Base-by-base conservation (phyloP, 1,284 basidiomycete genomes). In the Moesziomyces globuligerus region DNA sequence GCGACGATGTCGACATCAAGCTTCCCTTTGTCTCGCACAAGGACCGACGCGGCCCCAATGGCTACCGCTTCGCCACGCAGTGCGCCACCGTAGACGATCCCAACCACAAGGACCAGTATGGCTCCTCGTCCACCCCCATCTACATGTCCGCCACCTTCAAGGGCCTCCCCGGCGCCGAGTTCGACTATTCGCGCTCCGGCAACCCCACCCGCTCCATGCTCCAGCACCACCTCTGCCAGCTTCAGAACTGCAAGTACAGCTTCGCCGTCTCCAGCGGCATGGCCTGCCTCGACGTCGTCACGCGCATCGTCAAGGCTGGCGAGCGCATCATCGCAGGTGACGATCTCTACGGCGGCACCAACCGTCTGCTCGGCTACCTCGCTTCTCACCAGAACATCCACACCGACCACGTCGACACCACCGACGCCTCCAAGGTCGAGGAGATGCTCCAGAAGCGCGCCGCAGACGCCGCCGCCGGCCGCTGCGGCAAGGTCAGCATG, bases 131-230 rank as follows among this genome's bases (percentile, higher is more conserved):
- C 10, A 91, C 96, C 0, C 96, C 96, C 20, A 98, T 99, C 83
- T 98, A 98, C 85, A 94, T 98, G 85, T 91, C 92, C 1, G 90
- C 96, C 20, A 98, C 96, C 1, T 99, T 99, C 89, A 98, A 98
- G 85, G 96, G 96, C 47, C 86, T 96, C 49, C 88, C 88, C 23
- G 92, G 91, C 48, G 87, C 90, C 76, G 97, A 93, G 82, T 84
- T 83, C 68, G 96, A 98, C 84, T 99, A 98, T 84, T 88, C 91
- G 17, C 87, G 96, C 61, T 93, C 91, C 75, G 96, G 96, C 26
- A 99, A 99, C 84, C 96, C 96, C 1, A 98, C 96, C 4, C 87
- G 96, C 76, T 74, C 70, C 42, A 80, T 80, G 76, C 74, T 82
- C 39, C 80, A 82, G 66, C 72, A 78, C 45, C 80, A 82, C 46